A percentile compares a stretch with the other conserved stretches of the same genome.
phyloP scores from a whole-genome alignment of 179 eudicot species.

The Corrigiola litoralis region DNA sequence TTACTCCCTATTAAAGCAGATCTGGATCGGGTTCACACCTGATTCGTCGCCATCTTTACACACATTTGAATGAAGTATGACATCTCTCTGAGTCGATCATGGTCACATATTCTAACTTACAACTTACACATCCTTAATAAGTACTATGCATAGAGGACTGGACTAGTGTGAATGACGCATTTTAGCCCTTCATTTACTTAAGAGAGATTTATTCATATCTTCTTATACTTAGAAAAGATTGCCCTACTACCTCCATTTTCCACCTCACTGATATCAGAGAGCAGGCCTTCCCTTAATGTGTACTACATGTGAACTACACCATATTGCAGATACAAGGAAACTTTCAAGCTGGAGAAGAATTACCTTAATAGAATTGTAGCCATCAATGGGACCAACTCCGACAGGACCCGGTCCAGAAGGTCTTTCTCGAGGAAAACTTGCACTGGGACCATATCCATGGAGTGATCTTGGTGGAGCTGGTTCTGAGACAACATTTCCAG shows the following conservation, averaged over 20 bases:
- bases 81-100: too few relatives aligned
- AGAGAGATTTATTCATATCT: too few relatives aligned
- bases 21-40: too few relatives aligned
- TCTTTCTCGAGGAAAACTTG: slow-evolving; percentile 35
- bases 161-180: too few relatives aligned
- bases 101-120: too few relatives aligned
- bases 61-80: too few relatives aligned
- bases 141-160: too few relatives aligned
- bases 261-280: neutral
- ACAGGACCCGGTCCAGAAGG: slow-evolving; percentile 33
- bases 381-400: slow-evolving; percentile 40
- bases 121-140: too few relatives aligned
- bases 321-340: neutral
- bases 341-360: neutral
- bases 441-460: slow-evolving; percentile 43
- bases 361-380: slow-evolving; percentile 46
- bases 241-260: neutral
- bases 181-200: too few relatives aligned
- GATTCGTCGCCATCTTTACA: too few relatives aligned
- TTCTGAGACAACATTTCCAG: slow-evolving; percentile 42
- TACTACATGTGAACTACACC: neutral
- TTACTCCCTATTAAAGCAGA: too few relatives aligned
- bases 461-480: slow-evolving; percentile 42
- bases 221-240: too few relatives aligned
- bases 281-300: neutral